Evolutionary conservation across 106 monocot species (phyloP), one percentile per base, ranked within the genome.

Genomic region (Acorus gramineus): DNA sequence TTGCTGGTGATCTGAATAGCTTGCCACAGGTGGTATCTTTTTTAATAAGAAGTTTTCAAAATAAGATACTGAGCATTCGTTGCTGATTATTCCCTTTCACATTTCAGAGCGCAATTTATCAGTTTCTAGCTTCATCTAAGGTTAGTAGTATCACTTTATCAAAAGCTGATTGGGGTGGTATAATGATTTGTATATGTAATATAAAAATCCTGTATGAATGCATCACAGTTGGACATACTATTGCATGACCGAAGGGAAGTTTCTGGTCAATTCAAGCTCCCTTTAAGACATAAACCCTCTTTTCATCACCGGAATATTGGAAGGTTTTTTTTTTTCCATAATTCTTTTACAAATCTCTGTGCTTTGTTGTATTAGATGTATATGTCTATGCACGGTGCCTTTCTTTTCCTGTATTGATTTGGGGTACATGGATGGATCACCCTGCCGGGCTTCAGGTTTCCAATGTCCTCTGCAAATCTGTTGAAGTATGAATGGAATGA

Each of bases 1-100:
- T 86, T 76, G 76, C 67, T 71, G 86, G 86, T 68, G 86, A 86
- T 64, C 72, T 82, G 2, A 86, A 86, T 69, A 86, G 82, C 55
- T 64, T 71, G 46, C 86, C 86, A 54, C 79, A 86, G 81, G 86
- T 86, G 44, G 14, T 67, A 45, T 59, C 7, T 51, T 46, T 53
- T 44, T 44, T n/a, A 46, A 43, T 55, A 44, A 13, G 53, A 69
- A 49, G 14, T n/a, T 4, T 68, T 49, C 28, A 28, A 28, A 28
- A 28, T 28, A 28, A 28, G 28, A 28, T 47, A 10, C 43, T 42
- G 1, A 59, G 46, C 4, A 52, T 56, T 44, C 68, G 4, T 63
- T 62, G 52, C 73, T 73, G 62, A 76, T 54, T 2, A 46, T 53
- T 53, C 56, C 0, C 55, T 5, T 59, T 64, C 45, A 56, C 70